A percentile compares a stretch with the other conserved stretches of the same genome.
Conservation (phyloP, 1,139 yeast genomes). For the Yamadazyma epiphylla region DNA sequence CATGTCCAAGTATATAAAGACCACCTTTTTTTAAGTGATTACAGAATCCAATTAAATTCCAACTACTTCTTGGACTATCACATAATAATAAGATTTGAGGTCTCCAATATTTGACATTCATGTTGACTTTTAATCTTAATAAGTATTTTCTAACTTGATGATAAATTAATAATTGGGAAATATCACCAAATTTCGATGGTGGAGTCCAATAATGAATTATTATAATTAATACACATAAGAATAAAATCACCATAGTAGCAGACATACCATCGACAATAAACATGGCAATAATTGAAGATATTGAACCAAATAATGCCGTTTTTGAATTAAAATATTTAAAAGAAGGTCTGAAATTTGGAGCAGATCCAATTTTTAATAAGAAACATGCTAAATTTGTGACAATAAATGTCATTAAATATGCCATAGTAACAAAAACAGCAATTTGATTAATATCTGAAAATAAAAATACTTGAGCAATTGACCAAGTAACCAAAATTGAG, state of each 20-base stretch:
- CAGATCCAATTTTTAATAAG: slow-evolving; percentile 79
- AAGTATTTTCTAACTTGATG: slow-evolving; percentile 94
- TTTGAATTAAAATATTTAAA: slow-evolving; percentile 79
- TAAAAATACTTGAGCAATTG: slow-evolving; percentile 75
- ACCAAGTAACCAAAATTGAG: slow-evolving; percentile 67
- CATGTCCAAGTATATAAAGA: slow-evolving; percentile 87
- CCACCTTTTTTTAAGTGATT: slow-evolving; percentile 95
- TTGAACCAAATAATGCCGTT: slow-evolving; percentile 77
- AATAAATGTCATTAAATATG: slow-evolving; percentile 90
- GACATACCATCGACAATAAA: slow-evolving; percentile 89
- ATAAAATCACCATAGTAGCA: slow-evolving; percentile 70
- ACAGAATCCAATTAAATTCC: slow-evolving; percentile 92
- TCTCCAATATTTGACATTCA: slow-evolving; percentile 94
- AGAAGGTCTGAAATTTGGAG: slow-evolving; percentile 95
- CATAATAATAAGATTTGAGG: slow-evolving; percentile 87
- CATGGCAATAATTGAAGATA: slow-evolving; percentile 77
- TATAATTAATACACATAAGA: slow-evolving; percentile 62
- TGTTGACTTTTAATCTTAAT: slow-evolving; percentile 72
- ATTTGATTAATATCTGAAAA: slow-evolving; percentile 90
- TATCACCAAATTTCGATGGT: slow-evolving; percentile 97
- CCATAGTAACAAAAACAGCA: slow-evolving; percentile 95
- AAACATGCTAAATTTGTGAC: slow-evolving; percentile 94
- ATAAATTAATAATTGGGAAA: slow-evolving; percentile 87
- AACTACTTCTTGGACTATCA: slow-evolving; percentile 85
- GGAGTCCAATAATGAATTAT: slow-evolving; percentile 87